Evolutionary conservation across 164 flowering plant species (phyloP).

Genomic region (grape (Vitis vinifera)): ASM3070453v1 NC_081812.1:16297001-16297500

Average conservation of each 20-base stretch:
- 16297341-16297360: too few species aligned
- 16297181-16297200: conserved; percentile 65
- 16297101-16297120: background rate
- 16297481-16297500: conserved; percentile 66
- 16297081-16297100: background rate
- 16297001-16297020: too few species aligned
- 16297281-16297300: too few species aligned
- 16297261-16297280: too few species aligned
- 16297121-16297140: conserved; percentile 40
- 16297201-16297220: conserved; percentile 71
- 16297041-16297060: too few species aligned
- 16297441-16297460: conserved; percentile 75
- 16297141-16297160: conserved; percentile 52
- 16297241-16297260: too few species aligned
- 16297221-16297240: background rate
- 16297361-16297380: too few species aligned
- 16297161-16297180: conserved; percentile 67
- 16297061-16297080: too few species aligned
- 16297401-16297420: background rate
- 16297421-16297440: conserved; percentile 56
- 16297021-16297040: too few species aligned
- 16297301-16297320: too few species aligned
- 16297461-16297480: conserved; percentile 46
- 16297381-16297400: too few species aligned
- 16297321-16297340: background rate